phyloP scores from a whole-genome alignment of 768 basidiomycete species.

The Galerina marginata region DNA sequence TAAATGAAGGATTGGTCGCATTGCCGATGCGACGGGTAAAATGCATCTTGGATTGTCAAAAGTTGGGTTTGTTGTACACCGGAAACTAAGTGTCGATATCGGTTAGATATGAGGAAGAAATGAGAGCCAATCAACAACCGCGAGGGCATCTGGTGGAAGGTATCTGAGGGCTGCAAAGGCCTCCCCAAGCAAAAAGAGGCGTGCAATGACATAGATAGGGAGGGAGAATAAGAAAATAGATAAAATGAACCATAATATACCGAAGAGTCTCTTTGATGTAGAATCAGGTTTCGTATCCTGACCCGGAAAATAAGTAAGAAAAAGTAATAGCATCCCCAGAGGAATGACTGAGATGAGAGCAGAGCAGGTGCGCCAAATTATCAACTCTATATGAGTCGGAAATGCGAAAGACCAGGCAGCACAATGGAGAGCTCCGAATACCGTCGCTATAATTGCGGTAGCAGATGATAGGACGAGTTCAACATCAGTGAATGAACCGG shows the following conservation, averaged over 20 bases:
- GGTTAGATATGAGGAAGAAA: constrained; percentile 1
- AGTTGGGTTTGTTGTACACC: too few relatives aligned
- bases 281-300: too few relatives aligned
- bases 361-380: constrained; percentile 3
- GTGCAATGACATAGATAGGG: background rate
- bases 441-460: background rate
- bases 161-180: background rate
- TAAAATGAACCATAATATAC: background rate
- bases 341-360: background rate
- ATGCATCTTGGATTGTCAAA: too few relatives aligned
- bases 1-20: too few relatives aligned
- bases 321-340: background rate
- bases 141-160: background rate
- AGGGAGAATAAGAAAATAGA: background rate
- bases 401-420: constrained; percentile 9
- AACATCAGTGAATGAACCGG: background rate
- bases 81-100: too few relatives aligned
- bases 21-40: too few relatives aligned
- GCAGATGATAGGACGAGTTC: background rate
- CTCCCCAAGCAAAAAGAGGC: background rate
- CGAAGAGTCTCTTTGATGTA: background rate
- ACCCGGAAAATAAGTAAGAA: background rate
- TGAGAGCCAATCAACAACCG: background rate
- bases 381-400: background rate
- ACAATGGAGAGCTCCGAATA: constrained; percentile 16